Base-by-base conservation (phyloP, 2,329 filamentous ascomycete species). In the Xylaria sp. region DNA sequence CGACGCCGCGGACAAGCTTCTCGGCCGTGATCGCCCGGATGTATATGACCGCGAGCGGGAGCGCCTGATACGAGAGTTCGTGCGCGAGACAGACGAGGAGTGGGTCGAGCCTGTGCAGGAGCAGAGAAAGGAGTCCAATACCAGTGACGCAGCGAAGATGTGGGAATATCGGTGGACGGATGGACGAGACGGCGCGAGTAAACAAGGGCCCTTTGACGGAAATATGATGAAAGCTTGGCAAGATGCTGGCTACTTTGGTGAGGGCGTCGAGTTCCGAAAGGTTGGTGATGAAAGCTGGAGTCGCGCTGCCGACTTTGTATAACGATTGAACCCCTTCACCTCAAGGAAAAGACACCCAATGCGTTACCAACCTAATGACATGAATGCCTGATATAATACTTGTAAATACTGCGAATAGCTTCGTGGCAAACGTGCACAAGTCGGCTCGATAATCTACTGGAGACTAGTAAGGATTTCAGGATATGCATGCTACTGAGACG, bases 141-240 rank as follows among this genome's bases (percentile, higher is more conserved):
- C 1, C 54, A 71, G 64, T 66, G 74, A 70, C 68, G 62, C 74
- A 65, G 70, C 54, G 58, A 82, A 74, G 68, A 87, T 88, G 84
- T 99, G 95, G 94, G 93, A 98, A 80, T 99, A 93, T 79, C 88
- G 93, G 67, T 99, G 96, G 96, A 90, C 89, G 46, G 94, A 97
- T 78, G 93, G 93, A 20, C 87, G 94, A 48, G 95, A 97, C 76
- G 92, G 89, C 33, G 93, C 88, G 11, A 87, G 88, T 57, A 87
- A 88, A 66, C 93, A 99, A 79, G 96, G 96, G 0, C 95, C 96
- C 0, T 99, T 94, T 79, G 93, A 97, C 77, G 88, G 87, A 7
- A 79, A 86, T 5, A 95, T 91, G 44, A 98, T 99, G 96, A 88
- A 90, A 75, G 92, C 93, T 2, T 99, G 96, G 96, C 89, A 92